Conservation (phyloP, 1,284 basidiomycete species). For the Paramarasmius palmivorus region DNA sequence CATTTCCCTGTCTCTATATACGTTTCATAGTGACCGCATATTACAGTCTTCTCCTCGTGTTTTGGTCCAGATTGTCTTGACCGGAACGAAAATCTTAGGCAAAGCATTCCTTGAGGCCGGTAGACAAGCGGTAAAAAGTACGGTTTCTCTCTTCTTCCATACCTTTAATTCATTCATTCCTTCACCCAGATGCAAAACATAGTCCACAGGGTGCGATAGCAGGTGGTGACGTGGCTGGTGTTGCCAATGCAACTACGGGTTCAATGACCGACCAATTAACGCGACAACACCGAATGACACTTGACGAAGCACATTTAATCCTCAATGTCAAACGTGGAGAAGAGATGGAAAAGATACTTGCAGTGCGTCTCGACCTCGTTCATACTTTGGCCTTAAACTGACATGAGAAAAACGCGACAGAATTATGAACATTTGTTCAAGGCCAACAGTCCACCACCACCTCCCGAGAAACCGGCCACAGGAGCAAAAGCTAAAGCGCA, state of each 20-base stretch:
- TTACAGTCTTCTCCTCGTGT: constrained; percentile 72
- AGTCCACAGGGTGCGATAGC: constrained; percentile 61
- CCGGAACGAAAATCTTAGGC: constrained; percentile 84
- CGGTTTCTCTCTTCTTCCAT: constrained; percentile 29
- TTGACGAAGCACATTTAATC: constrained; percentile 95
- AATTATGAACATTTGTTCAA: constrained; percentile 94
- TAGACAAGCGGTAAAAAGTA: constrained; percentile 91
- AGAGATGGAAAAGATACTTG: constrained; percentile 65
- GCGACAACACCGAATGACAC: constrained; percentile 87
- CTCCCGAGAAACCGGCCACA: constrained; percentile 45
- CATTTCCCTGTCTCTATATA: background rate
- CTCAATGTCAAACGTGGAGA: constrained; percentile 87
- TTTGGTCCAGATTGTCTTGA: constrained; percentile 81
- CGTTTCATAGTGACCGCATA: background rate
- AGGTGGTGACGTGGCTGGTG: constrained; percentile 62
- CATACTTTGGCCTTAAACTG: background rate
- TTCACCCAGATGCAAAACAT: constrained; percentile 71
- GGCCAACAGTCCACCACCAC: constrained; percentile 75
- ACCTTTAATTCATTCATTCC: background rate
- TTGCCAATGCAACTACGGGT: constrained; percentile 72
- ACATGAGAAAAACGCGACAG: constrained; percentile 45
- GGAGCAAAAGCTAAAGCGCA: constrained; percentile 38
- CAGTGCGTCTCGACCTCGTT: constrained; percentile 48
- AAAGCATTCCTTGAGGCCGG: constrained; percentile 92
- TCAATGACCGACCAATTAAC: constrained; percentile 77